These are phyloP conservation scores for Fusarium lateritium DNA, from an alignment of 2,329 filamentous ascomycete genomes.

Conservation along the genomic window DNA sequence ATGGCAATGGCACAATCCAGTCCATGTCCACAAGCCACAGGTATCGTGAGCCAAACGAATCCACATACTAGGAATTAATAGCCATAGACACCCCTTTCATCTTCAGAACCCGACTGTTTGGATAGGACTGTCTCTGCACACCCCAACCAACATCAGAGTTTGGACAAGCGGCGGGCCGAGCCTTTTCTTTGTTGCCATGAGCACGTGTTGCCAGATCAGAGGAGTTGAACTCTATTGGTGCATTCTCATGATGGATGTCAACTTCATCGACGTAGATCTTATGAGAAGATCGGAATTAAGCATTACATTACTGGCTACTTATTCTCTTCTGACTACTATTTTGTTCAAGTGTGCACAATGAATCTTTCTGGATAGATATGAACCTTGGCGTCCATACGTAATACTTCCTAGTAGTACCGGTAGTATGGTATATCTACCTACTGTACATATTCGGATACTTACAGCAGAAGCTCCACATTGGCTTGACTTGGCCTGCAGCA, in stretches of 20 bases:
- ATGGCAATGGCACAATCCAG: background rate
- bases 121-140: background rate
- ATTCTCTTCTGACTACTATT: too few relatives aligned
- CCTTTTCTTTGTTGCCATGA: conserved; percentile 32
- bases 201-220: conserved; percentile 16
- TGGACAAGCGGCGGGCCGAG: conserved; percentile 41
- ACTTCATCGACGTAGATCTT: background rate
- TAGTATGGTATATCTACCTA: too few relatives aligned
- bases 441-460: too few relatives aligned
- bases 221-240: conserved; percentile 13
- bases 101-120: background rate
- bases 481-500: background rate
- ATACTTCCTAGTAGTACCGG: too few relatives aligned
- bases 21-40: background rate
- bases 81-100: conserved; percentile 1
- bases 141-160: conserved; percentile 29
- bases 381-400: background rate
- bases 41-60: background rate
- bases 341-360: background rate
- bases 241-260: background rate
- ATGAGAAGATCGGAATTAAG: background rate
- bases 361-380: background rate
- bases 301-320: too few relatives aligned
- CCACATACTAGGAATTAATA: background rate
- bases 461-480: background rate